Evolutionary conservation across 2,329 filamentous ascomycete genomes (phyloP), one percentile per base, ranked within the genome.

Genomic region (Curvularia lunata): DNA sequence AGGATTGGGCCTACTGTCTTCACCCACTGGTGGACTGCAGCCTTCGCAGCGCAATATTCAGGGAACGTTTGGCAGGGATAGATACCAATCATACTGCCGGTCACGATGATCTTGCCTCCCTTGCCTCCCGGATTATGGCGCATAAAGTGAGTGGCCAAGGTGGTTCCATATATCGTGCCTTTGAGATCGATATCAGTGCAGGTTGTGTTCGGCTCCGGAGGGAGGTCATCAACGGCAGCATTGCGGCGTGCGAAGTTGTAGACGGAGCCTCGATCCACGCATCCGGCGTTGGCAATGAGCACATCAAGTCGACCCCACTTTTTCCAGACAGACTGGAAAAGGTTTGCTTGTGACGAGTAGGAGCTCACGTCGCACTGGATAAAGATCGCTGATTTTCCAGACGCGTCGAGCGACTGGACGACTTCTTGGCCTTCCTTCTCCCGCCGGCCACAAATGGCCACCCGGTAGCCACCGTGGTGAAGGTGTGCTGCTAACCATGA

Each of bases 61-160:
- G 82, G 82, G 56, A 79, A 81, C 0, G 76, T 72, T 8, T 70
- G 59, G 57, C 81, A 78, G 0, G 82, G 80, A 47, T 79, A 78
- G 1, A 83, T 60, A 1, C 72, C 79, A 1, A 78, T 77, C 55
- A 80, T 77, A 56, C 78, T 81, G 2, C 75, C 74, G 0, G 81
- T 83, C 0, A 77, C 74, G 10, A 82, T 69, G 51, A 83, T 81
- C 53, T 72, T 77, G 1, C 81, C 81, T 2, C 79, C 80, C 0
- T 76, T 76, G 0, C 65, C 67, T 2, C 69, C 63, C 2, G 61
- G 47, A 54, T 84, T 84, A 56, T 83, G 75, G 9, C 82, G 75
- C 83, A 84, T 84, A 66, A 83, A 85, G 62, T 85, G 82, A 1
- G 77, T 80, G 0, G 83, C 81, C 8, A 84, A 72, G 53, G 79